Conservation (phyloP, 768 basidiomycete species). For the Tricholoma bakamatsutake region DNA sequence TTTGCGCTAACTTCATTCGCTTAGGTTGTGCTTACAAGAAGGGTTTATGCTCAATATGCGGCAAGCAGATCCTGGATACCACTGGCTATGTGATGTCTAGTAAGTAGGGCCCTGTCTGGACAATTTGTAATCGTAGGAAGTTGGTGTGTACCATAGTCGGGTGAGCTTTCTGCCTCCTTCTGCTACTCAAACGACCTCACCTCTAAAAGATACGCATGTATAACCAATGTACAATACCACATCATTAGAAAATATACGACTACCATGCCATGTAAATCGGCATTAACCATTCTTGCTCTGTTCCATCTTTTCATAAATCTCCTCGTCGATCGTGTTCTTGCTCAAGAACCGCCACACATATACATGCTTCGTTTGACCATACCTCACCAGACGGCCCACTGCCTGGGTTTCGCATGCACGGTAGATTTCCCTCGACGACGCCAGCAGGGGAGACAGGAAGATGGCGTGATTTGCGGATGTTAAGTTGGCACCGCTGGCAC, state of each 20-base stretch:
- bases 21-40: slow-evolving; percentile 86
- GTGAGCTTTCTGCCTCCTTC: not conserved
- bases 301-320: slow-evolving; percentile 61
- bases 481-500: slow-evolving; percentile 89
- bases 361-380: slow-evolving; percentile 77
- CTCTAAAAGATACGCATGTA: not conserved
- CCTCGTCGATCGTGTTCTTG: slow-evolving; percentile 83
- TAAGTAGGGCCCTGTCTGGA: slow-evolving; percentile 40
- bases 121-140: slow-evolving; percentile 1
- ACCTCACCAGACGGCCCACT: slow-evolving; percentile 77
- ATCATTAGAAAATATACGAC: not conserved
- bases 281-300: slow-evolving; percentile 4
- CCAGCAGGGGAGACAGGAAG: slow-evolving; percentile 88
- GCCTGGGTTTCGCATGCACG: slow-evolving; percentile 80
- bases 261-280: slow-evolving; percentile 5
- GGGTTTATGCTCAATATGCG: slow-evolving; percentile 82
- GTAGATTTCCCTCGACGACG: slow-evolving; percentile 78
- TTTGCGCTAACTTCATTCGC: slow-evolving; percentile 7
- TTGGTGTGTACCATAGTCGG: not conserved
- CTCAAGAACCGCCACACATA: slow-evolving; percentile 81
- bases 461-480: slow-evolving; percentile 93
- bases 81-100: slow-evolving; percentile 80
- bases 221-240: not conserved
- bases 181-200: not conserved
- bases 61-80: slow-evolving; percentile 81